Evolutionary conservation across 768 basidiomycete genomes (phyloP), one percentile per base, ranked within the genome.

Genomic region (Tulasnella sp.): DNA sequence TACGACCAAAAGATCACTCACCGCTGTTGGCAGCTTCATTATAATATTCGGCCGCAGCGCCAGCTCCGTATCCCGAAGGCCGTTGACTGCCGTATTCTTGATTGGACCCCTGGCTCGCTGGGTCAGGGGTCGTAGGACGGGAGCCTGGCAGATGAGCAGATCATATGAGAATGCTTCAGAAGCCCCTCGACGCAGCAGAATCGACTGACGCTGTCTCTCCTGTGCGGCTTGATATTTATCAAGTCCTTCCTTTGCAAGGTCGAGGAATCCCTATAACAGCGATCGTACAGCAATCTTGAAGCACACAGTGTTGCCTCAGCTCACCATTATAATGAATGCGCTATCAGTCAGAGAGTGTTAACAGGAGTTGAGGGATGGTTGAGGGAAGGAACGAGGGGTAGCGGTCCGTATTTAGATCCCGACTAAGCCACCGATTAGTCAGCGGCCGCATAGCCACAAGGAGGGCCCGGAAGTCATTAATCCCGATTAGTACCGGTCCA

Each of bases 161-260:
- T 42, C 27, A 27, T 68, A 68, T 68, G 62, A 68, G 34, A 8
- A 74, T 19, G 19, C 16, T 74, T 16, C 21, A 19, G n/a, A 14
- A 39, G 40, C 16, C n/a, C 27, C 1, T 21, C 39, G 38, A 46
- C 21, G 27, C 39, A 40, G 16, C 71, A 36, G 71, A 40, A 24
- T 24, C 7, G 36, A 48, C 75, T 76, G 9, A 76, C 75, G 46
- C 21, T 31, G 44, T n/a, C 38, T 46, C 58, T 77, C 48, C 48
- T 80, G 80, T 19, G 48, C 9, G 10, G 48, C 77, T 71, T 80
- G 39, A 48, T 80, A 80, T 31, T 68, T 73, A 16, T 74, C 21
- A 52, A 73, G 44, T 19, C 78, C 80, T 46, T 80, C 42, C 44
- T 80, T 80, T 24, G 78, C 80, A 52, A 80, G 78, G 71, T 80